Percentiles rank a stretch among this genome's conserved stretches.
phyloP scores from a whole-genome alignment of 495 filamentous ascomycete species.

The Tirmania nivea region DNA sequence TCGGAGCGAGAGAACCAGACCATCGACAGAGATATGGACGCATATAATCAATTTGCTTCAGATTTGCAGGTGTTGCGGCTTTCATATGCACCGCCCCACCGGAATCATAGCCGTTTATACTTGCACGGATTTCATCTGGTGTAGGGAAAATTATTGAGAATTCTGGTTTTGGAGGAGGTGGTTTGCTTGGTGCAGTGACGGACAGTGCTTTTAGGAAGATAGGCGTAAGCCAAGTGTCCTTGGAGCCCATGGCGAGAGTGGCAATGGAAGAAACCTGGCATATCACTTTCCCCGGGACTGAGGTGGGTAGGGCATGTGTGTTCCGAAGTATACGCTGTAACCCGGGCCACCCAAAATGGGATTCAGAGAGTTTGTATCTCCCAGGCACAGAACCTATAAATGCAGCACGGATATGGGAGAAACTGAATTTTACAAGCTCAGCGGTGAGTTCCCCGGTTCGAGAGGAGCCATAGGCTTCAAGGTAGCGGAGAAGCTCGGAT shows the following conservation, averaged over 20 bases:
- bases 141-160: slow-evolving; percentile 62
- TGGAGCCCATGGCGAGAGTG: slow-evolving; percentile 38
- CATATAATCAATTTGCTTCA: slow-evolving; percentile 55
- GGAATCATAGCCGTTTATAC: slow-evolving; percentile 54
- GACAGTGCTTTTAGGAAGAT: slow-evolving; percentile 38
- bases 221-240: slow-evolving; percentile 50
- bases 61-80: slow-evolving; percentile 40
- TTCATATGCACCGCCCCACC: slow-evolving; percentile 71
- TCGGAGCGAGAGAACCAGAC: slow-evolving; percentile 1
- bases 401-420: slow-evolving; percentile 43
- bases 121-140: slow-evolving; percentile 50
- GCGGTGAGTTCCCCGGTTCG: slow-evolving; percentile 32
- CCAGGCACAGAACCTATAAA: slow-evolving; percentile 61
- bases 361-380: slow-evolving; percentile 30
- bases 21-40: slow-evolving; percentile 34
- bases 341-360: slow-evolving; percentile 54
- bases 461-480: slow-evolving; percentile 40
- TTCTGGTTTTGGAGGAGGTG: slow-evolving; percentile 21
- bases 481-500: slow-evolving; percentile 48
- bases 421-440: slow-evolving; percentile 44
- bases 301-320: slow-evolving; percentile 25
- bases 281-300: slow-evolving; percentile 32
- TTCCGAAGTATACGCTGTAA: slow-evolving; percentile 36
- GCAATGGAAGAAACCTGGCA: slow-evolving; percentile 69
- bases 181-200: slow-evolving; percentile 1